These are phyloP conservation scores for Glonium stellatum DNA, from an alignment of 495 filamentous ascomycete species.

Conservation along the genomic window DNA sequence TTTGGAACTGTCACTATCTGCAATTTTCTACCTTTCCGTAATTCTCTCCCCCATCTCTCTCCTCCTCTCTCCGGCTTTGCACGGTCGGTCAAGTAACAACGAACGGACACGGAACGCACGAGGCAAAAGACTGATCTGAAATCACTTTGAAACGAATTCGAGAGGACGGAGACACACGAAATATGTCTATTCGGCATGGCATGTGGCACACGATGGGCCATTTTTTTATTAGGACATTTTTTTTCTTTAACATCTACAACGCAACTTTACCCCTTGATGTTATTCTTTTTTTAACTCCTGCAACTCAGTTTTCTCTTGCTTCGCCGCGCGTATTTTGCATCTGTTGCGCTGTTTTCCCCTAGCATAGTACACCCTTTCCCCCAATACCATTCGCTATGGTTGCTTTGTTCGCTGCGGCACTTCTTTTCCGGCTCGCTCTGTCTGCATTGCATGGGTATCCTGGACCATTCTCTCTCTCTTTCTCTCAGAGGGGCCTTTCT, in stretches of 20 bases:
- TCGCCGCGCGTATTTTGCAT: not conserved
- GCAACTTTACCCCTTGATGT: not conserved
- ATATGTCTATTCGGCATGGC: not conserved
- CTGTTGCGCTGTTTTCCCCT: not conserved
- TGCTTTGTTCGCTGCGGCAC: not conserved
- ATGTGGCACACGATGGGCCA: not conserved
- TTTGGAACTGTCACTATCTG: not conserved
- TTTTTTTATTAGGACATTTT: not conserved
- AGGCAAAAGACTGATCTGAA: not conserved
- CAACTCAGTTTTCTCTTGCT: not conserved
- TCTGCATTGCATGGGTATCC: constrained; percentile 1
- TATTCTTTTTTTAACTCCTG: not conserved
- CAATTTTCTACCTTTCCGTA: not conserved
- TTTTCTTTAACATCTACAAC: not conserved
- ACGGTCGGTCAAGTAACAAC: not conserved
- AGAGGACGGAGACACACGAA: not conserved
- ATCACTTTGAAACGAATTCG: not conserved
- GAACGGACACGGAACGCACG: not conserved
- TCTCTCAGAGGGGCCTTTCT: not conserved
- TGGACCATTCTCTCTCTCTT: not conserved
- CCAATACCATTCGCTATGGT: not conserved
- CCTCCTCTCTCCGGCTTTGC: not conserved
- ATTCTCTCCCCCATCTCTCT: not conserved
- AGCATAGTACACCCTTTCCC: not conserved
- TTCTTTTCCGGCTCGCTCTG: not conserved